phyloP scores from a whole-genome alignment of 2,329 filamentous ascomycete species.

The Aplosporella prunicola region DNA sequence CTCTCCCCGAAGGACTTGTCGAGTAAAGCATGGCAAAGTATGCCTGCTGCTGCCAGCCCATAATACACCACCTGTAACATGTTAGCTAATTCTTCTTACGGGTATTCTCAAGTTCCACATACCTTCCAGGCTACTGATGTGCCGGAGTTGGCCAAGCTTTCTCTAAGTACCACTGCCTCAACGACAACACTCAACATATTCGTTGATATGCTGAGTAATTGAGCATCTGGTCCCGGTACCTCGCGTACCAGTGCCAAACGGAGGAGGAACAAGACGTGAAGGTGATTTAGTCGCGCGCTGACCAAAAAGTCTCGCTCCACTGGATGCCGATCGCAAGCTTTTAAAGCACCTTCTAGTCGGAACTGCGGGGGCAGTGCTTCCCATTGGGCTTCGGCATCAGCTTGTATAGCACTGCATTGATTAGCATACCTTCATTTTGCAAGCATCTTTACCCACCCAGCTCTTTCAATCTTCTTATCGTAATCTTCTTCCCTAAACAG shows the following conservation, averaged over 20 bases:
- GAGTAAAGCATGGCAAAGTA: conserved; percentile 22
- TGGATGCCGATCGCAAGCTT: conserved; percentile 12
- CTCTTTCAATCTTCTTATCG: conserved; percentile 5
- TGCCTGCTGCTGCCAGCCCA: conserved; percentile 27
- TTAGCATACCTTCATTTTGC: background rate
- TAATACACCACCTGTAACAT: conserved; percentile 22
- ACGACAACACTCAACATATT: conserved; percentile 23
- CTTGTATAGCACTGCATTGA: conserved; percentile 13
- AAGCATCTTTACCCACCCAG: conserved; percentile 9
- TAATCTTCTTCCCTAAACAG: conserved; percentile 8
- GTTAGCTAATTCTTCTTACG: background rate
- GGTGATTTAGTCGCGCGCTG: conserved; percentile 23
- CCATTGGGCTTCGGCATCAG: conserved; percentile 17
- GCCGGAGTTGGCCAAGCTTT: conserved; percentile 25
- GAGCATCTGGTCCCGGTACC: conserved; percentile 17
- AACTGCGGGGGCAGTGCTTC: conserved; percentile 19
- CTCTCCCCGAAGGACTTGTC: conserved; percentile 6
- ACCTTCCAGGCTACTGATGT: conserved; percentile 26
- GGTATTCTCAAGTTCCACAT: conserved; percentile 12
- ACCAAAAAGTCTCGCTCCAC: conserved; percentile 25
- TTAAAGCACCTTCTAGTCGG: conserved; percentile 13
- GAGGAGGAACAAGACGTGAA: conserved; percentile 26
- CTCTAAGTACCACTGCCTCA: conserved; percentile 21
- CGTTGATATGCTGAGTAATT: conserved; percentile 18
- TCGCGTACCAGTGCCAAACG: conserved; percentile 16